phyloP scores from a whole-genome alignment of 495 filamentous ascomycete species.

The Apodospora peruviana region DNA sequence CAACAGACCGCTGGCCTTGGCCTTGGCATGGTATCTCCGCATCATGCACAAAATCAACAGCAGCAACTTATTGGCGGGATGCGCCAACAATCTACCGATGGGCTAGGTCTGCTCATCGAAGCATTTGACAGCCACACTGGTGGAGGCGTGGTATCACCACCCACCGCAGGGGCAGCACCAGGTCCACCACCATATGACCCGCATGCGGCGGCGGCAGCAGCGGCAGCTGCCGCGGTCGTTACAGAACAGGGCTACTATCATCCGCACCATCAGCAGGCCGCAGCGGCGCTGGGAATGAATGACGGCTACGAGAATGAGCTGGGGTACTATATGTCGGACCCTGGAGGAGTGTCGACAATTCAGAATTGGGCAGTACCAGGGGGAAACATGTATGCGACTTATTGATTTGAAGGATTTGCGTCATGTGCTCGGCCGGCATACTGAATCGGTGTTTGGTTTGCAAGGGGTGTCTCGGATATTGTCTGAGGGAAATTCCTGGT shows the following conservation, averaged over 20 bases:
- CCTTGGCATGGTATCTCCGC: not conserved
- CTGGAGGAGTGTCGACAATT: constrained; percentile 7
- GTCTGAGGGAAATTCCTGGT: too few relatives aligned
- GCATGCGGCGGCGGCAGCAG: constrained; percentile 2
- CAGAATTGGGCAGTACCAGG: constrained; percentile 15
- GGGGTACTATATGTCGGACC: constrained; percentile 24
- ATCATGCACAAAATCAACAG: constrained; percentile 3
- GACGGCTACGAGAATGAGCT: constrained; percentile 30
- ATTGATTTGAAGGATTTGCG: too few relatives aligned
- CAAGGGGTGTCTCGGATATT: too few relatives aligned
- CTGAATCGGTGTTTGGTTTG: too few relatives aligned
- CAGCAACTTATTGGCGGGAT: constrained; percentile 6
- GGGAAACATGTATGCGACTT: constrained; percentile 17
- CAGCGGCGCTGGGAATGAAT: constrained; percentile 9
- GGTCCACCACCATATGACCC: constrained; percentile 15
- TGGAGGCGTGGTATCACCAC: not conserved
- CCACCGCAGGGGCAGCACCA: not conserved
- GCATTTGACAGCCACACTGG: constrained; percentile 23
- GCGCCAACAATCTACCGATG: constrained; percentile 15
- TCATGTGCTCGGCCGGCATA: too few relatives aligned
- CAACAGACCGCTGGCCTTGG: not conserved
- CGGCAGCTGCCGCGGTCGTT: not conserved
- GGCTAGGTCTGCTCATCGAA: constrained; percentile 22
- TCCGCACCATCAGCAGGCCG: not conserved
- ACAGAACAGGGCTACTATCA: constrained; percentile 16